A percentile compares a stretch with the other conserved stretches of the same genome.
Conservation (phyloP, 768 basidiomycete species). For the Thelephora ganbajun region DNA sequence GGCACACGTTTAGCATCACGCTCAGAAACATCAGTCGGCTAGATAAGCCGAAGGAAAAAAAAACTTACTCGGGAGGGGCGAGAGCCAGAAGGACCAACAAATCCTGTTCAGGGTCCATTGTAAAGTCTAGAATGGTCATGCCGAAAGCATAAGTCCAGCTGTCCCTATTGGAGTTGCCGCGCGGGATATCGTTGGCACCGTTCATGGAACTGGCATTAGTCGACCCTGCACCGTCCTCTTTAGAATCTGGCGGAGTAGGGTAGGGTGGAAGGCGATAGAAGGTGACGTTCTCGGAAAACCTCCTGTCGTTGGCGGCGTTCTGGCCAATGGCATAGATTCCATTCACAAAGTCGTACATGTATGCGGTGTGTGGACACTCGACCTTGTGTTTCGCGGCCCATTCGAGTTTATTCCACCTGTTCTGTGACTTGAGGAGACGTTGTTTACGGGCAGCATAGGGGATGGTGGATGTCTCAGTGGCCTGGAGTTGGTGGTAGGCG, state of each 20-base stretch:
- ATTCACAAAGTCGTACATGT: not conserved
- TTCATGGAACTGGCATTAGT: too few relatives aligned
- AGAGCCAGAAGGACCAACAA: not conserved
- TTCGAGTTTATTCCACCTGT: not conserved
- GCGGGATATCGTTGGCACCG: too few relatives aligned
- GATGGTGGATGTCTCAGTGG: not conserved
- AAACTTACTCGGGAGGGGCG: not conserved
- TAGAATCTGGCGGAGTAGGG: too few relatives aligned
- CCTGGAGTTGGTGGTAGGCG: not conserved
- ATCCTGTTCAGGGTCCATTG: not conserved
- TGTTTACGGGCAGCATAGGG: not conserved
- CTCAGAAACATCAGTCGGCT: not conserved
- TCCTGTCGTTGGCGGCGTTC: not conserved
- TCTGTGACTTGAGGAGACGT: not conserved
- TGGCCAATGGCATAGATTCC: not conserved
- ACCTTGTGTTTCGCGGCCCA: not conserved
- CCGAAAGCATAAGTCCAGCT: not conserved
- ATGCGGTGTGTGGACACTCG: not conserved
- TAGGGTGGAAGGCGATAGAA: not conserved
- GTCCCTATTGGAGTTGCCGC: not conserved
- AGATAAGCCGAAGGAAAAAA: too few relatives aligned
- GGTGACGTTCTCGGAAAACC: not conserved
- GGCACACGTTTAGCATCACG: not conserved
- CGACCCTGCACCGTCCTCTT: too few relatives aligned
- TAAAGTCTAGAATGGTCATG: not conserved